Evolutionary conservation across 257 asterid species (phyloP).

Genomic region (Gentiana dahurica): DNA sequence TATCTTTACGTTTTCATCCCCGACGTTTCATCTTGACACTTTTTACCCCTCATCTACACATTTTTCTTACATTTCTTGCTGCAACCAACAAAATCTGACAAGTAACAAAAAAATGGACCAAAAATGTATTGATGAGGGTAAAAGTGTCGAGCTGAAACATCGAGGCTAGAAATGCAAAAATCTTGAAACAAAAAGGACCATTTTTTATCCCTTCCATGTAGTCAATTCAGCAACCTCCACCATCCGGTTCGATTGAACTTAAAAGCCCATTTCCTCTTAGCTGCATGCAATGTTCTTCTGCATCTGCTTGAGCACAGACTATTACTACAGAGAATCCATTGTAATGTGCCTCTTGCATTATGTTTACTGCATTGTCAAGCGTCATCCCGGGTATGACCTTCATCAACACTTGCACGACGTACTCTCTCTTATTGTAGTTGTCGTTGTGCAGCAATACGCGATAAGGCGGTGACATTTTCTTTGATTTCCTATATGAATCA

Average conservation of each 20-base stretch:
- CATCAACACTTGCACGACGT: slow-evolving; percentile 94
- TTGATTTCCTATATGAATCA: slow-evolving; percentile 50
- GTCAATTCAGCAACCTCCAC: slow-evolving; percentile 54
- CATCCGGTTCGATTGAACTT: slow-evolving; percentile 88
- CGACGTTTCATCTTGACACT: too few relatives aligned
- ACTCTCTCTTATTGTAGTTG: slow-evolving; percentile 83
- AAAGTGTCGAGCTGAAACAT: slow-evolving; percentile 2
- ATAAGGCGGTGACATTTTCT: slow-evolving; percentile 84
- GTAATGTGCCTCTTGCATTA: slow-evolving; percentile 93
- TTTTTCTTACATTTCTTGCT: too few relatives aligned
- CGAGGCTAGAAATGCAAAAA: not conserved
- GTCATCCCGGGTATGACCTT: slow-evolving; percentile 98
- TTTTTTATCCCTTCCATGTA: too few relatives aligned
- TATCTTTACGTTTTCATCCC: too few relatives aligned
- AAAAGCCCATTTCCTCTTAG: slow-evolving; percentile 84
- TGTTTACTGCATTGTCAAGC: slow-evolving; percentile 77
- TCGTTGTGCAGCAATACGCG: slow-evolving; percentile 86
- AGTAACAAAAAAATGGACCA: too few relatives aligned
- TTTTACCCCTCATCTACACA: too few relatives aligned
- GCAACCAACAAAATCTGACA: too few relatives aligned
- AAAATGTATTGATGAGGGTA: too few relatives aligned
- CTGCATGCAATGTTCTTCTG: slow-evolving; percentile 89
- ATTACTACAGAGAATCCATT: slow-evolving; percentile 80
- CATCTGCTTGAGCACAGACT: slow-evolving; percentile 79
- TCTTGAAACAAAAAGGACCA: too few relatives aligned